Base-by-base conservation (phyloP, 495 filamentous ascomycete species). In the Amorphotheca resinae region DNA sequence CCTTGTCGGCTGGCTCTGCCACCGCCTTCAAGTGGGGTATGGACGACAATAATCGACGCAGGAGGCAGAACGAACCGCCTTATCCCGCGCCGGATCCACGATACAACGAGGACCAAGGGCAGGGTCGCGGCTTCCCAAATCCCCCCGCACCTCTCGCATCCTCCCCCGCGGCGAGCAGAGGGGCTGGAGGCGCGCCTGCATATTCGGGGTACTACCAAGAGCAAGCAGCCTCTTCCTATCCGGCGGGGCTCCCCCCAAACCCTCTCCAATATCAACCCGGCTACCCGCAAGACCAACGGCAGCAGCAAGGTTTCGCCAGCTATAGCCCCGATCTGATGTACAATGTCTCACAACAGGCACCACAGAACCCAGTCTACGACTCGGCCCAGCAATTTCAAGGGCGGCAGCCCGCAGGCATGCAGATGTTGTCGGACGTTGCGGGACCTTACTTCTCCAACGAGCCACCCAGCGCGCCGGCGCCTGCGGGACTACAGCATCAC, bases 371-470 rank as follows among this genome's bases (percentile, higher is more conserved):
- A 46, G 73, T 79, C 48, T 94, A 93, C 66, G 82, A 87, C 61
- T 67, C 79, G 50, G 75, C 78, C 62, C 74, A 83, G 65, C 82
- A 81, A 61, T 94, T 87, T 64, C 67, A 73, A 50, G 68, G 77
- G 56, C 82, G 85, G 67, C 54, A 53, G 28, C 74, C 79, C 67
- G 79, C 85, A 76, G 76, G 76, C 33, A 72, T 94, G 55, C 84
- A 91, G 28, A 53, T 56, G 52, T 77, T 85, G 57, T 73, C 75
- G 43, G 72, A 72, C 57, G 69, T 72, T 49, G 58, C 69, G 48
- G 59, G 77, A 70, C 83, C 80, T 60, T 95, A 93, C 66, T 95
- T 89, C 58, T 64, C 74, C 45, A 70, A 70, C 57, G 83, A 87
- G 55, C 70, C 79, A 42, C 64, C 75, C 39, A 62, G 75, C 37